phyloP scores from a whole-genome alignment of 2,329 filamentous ascomycete species.

The Periconia sp. region DNA sequence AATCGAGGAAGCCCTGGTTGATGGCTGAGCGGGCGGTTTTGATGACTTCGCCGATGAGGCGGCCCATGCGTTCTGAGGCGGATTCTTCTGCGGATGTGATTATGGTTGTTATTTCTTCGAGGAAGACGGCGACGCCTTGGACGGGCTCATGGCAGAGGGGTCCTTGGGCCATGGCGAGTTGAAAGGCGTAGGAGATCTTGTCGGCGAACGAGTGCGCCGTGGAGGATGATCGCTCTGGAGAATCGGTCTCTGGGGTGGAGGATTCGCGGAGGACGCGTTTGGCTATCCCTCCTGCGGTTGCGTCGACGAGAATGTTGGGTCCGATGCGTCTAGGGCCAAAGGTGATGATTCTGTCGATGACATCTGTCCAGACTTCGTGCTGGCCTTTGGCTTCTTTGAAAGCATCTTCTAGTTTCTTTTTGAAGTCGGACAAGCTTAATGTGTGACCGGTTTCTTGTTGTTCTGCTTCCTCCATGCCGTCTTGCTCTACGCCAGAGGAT shows the following conservation, averaged over 20 bases:
- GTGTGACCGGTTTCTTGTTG: slow-evolving; percentile 59
- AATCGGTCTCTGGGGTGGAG: slow-evolving; percentile 35
- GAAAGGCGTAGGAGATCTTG: slow-evolving; percentile 92
- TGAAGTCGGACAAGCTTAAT: slow-evolving; percentile 76
- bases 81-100: slow-evolving; percentile 56
- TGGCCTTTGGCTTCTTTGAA: slow-evolving; percentile 74
- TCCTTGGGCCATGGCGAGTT: slow-evolving; percentile 84
- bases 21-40: slow-evolving; percentile 85
- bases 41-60: slow-evolving; percentile 90
- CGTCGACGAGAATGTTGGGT: slow-evolving; percentile 86
- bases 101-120: slow-evolving; percentile 74
- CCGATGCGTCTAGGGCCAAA: slow-evolving; percentile 86
- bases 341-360: slow-evolving; percentile 79
- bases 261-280: slow-evolving; percentile 57
- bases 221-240: slow-evolving; percentile 11
- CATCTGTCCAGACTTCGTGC: slow-evolving; percentile 73
- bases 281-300: slow-evolving; percentile 71
- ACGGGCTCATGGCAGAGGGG: slow-evolving; percentile 91
- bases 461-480: slow-evolving; percentile 51
- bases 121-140: slow-evolving; percentile 86
- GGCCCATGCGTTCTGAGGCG: slow-evolving; percentile 64
- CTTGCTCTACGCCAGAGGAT: slow-evolving; percentile 43
- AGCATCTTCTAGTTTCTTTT: slow-evolving; percentile 65
- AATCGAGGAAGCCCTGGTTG: slow-evolving; percentile 84
- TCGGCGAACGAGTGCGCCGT: slow-evolving; percentile 75